phyloP scores from a whole-genome alignment of 73 alveolate species.

The Urostyla sp. region DNA sequence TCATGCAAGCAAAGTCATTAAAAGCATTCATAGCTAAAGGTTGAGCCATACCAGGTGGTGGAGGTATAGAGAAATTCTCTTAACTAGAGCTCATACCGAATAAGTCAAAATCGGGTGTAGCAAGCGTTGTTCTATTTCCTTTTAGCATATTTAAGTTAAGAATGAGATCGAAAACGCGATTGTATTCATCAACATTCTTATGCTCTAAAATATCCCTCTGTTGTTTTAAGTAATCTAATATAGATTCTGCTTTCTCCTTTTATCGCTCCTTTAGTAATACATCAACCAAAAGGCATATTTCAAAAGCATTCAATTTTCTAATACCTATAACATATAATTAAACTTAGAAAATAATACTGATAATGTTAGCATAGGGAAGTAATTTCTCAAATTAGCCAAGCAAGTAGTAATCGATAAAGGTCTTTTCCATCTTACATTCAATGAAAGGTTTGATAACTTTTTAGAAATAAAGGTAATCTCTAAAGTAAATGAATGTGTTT shows the following conservation, averaged over 20 bases:
- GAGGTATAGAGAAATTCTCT: too few species aligned
- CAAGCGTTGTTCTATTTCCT: too few species aligned
- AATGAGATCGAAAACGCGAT: constrained; percentile 76
- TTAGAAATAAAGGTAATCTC: constrained; percentile 78
- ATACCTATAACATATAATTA: too few species aligned
- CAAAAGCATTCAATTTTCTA: constrained; percentile 66
- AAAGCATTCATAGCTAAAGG: too few species aligned
- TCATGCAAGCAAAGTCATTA: too few species aligned
- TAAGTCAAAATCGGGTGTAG: too few species aligned
- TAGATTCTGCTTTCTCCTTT: constrained; percentile 61
- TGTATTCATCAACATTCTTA: constrained; percentile 34
- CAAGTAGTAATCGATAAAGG: constrained; percentile 52
- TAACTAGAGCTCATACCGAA: too few species aligned
- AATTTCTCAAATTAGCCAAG: constrained; percentile 47
- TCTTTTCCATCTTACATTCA: constrained; percentile 78
- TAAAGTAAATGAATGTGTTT: constrained; percentile 77
- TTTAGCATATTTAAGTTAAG: constrained; percentile 52
- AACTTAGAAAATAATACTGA: background rate
- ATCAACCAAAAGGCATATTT: constrained; percentile 64
- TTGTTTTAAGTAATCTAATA: constrained; percentile 45
- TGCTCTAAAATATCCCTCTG: constrained; percentile 39
- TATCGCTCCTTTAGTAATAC: constrained; percentile 6
- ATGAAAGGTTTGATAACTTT: constrained; percentile 73
- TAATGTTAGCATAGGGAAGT: background rate
- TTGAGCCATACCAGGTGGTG: too few species aligned